Conservation (phyloP, 352 stramenopile species). For the Elongisporangium senticosum region DNA sequence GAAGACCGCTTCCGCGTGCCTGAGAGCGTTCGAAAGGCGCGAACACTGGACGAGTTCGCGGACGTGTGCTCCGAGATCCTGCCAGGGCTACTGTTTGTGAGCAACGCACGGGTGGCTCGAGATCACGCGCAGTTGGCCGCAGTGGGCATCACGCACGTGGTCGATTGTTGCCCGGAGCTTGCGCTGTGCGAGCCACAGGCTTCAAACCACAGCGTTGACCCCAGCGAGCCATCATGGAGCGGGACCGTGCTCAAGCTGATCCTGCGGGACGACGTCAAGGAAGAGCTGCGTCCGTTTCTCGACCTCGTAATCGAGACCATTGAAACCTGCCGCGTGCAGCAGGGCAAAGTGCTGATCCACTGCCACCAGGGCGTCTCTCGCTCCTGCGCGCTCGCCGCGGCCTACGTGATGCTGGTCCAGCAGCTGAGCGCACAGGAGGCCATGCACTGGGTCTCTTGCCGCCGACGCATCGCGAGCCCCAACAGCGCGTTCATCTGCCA, state of each 20-base stretch:
- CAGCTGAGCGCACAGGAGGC: constrained; percentile 26
- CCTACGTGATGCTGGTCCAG: constrained; percentile 49
- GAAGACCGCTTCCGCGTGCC: constrained; percentile 29
- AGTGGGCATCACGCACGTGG: constrained; percentile 45
- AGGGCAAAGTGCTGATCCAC: constrained; percentile 42
- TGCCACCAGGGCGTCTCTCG: constrained; percentile 71
- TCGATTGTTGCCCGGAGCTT: constrained; percentile 55
- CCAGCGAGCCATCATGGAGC: background rate
- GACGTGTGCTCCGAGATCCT: constrained; percentile 62
- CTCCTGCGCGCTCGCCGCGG: constrained; percentile 59
- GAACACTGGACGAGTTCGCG: constrained; percentile 25
- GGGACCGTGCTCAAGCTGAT: constrained; percentile 24
- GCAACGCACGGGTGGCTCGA: constrained; percentile 36
- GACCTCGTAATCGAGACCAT: constrained; percentile 43
- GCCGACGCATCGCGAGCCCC: constrained; percentile 46
- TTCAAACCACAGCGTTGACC: no score
- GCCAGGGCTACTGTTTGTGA: constrained; percentile 46
- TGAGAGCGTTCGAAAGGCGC: constrained; percentile 60
- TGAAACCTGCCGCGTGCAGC: constrained; percentile 9
- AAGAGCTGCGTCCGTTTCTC: constrained; percentile 62
- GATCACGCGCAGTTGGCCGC: constrained; percentile 16
- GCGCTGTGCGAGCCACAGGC: constrained; percentile 3
- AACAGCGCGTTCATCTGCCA: constrained; percentile 67
- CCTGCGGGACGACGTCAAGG: constrained; percentile 48
- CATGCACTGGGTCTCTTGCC: constrained; percentile 29